Evolutionary conservation across 2,329 filamentous ascomycete species (phyloP).

Genomic region (Paecilomyces fulvus): DNA sequence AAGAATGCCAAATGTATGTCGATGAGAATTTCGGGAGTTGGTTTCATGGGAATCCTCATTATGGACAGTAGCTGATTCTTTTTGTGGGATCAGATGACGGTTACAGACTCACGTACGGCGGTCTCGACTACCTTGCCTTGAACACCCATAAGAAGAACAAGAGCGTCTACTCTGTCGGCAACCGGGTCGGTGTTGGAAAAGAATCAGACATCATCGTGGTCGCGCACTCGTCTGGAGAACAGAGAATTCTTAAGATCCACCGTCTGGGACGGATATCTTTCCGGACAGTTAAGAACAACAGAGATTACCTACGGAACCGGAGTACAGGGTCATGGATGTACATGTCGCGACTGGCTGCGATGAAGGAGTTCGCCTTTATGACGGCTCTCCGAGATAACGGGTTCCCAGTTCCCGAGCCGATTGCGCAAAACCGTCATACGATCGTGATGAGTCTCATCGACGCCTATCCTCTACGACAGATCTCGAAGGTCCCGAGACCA

Average conservation of each 20-base stretch:
- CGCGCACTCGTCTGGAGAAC: slow-evolving; percentile 65
- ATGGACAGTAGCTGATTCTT: slow-evolving; percentile 1
- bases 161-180: slow-evolving; percentile 83
- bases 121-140: slow-evolving; percentile 92
- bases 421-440: slow-evolving; percentile 86
- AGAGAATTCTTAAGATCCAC: slow-evolving; percentile 90
- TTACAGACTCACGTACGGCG: slow-evolving; percentile 92
- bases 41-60: neutral
- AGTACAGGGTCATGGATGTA: slow-evolving; percentile 93
- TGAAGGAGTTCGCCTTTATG: slow-evolving; percentile 96
- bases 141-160: slow-evolving; percentile 77
- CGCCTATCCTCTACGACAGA: slow-evolving; percentile 83
- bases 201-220: slow-evolving; percentile 96
- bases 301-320: slow-evolving; percentile 84
- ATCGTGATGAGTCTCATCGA: slow-evolving; percentile 94
- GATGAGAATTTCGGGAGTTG: neutral
- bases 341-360: slow-evolving; percentile 80
- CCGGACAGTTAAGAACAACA: slow-evolving; percentile 88
- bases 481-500: slow-evolving; percentile 73
- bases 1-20: slow-evolving; percentile 77
- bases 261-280: slow-evolving; percentile 93
- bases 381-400: slow-evolving; percentile 71
- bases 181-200: slow-evolving; percentile 91
- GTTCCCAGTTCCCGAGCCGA: slow-evolving; percentile 80
- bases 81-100: slow-evolving; percentile 58